Percentiles rank a stretch among this genome's conserved stretches.
Evolutionary conservation across 345 rosid species (phyloP).

Genomic region (Gossypium stocksii): DNA sequence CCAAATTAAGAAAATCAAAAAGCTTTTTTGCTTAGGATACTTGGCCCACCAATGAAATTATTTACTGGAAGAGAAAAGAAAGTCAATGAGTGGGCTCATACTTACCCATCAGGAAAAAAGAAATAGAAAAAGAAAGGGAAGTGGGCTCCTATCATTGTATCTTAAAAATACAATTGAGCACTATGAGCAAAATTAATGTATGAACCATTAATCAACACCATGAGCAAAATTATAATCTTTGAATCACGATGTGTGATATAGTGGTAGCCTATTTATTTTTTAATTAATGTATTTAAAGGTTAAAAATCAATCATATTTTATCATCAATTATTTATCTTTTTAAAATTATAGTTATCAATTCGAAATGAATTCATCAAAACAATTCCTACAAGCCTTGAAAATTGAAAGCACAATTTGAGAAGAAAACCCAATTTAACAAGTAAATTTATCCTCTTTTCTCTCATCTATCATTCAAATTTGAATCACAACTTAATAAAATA

Average conservation of each 20-base stretch:
- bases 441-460: neutral
- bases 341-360: neutral
- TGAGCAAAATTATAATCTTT: too few relatives aligned
- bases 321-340: too few relatives aligned
- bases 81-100: slow-evolving; percentile 12
- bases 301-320: too few relatives aligned
- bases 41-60: slow-evolving; percentile 9
- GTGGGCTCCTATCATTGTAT: too few relatives aligned
- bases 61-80: neutral
- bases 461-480: neutral
- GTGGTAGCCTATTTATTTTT: too few relatives aligned
- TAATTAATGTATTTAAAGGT: too few relatives aligned
- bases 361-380: neutral
- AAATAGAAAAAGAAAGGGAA: too few relatives aligned
- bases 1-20: neutral
- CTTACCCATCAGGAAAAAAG: neutral
- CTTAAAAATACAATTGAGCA: too few relatives aligned
- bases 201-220: too few relatives aligned
- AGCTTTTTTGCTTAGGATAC: neutral
- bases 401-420: neutral
- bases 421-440: neutral
- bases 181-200: too few relatives aligned
- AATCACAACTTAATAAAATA: neutral
- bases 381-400: neutral
- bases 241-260: too few relatives aligned